Evolutionary conservation across 2,329 filamentous ascomycete species (phyloP).

Genomic region (Apiospora saccharicola): DNA sequence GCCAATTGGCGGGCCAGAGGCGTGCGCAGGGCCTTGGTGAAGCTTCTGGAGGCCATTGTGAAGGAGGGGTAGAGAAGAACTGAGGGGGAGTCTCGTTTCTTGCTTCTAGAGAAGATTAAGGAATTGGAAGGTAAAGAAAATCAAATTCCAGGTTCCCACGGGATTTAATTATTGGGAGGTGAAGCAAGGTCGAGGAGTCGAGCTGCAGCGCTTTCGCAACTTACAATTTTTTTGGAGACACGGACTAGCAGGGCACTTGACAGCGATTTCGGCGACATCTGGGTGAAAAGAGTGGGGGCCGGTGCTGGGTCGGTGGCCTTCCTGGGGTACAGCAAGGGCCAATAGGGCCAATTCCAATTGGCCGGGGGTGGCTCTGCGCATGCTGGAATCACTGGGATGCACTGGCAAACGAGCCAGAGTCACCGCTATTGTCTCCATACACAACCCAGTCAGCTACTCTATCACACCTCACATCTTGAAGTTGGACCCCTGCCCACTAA

Average conservation of each 20-base stretch:
- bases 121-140: slow-evolving; percentile 29
- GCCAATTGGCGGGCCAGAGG: slow-evolving; percentile 70
- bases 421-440: slow-evolving; percentile 22
- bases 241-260: slow-evolving; percentile 15
- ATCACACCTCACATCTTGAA: neutral
- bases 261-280: slow-evolving; percentile 20
- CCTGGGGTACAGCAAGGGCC: slow-evolving; percentile 10
- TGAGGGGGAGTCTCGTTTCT: slow-evolving; percentile 31
- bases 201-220: slow-evolving; percentile 24
- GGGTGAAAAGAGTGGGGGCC: neutral
- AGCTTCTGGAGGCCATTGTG: slow-evolving; percentile 80
- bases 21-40: slow-evolving; percentile 72
- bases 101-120: slow-evolving; percentile 32
- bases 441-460: neutral
- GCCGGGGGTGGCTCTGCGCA: slow-evolving; percentile 4
- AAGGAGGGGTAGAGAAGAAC: slow-evolving; percentile 42
- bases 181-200: slow-evolving; percentile 11
- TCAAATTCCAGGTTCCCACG: neutral
- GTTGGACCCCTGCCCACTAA: neutral
- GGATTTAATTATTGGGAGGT: slow-evolving; percentile 12
- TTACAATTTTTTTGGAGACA: slow-evolving; percentile 19
- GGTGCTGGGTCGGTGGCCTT: neutral
- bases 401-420: neutral
- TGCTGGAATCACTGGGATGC: neutral
- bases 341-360: slow-evolving; percentile 19